Evolutionary conservation across 75 land plant genomes (phyloP).

Genomic region (Cupressus sempervirens): DNA sequence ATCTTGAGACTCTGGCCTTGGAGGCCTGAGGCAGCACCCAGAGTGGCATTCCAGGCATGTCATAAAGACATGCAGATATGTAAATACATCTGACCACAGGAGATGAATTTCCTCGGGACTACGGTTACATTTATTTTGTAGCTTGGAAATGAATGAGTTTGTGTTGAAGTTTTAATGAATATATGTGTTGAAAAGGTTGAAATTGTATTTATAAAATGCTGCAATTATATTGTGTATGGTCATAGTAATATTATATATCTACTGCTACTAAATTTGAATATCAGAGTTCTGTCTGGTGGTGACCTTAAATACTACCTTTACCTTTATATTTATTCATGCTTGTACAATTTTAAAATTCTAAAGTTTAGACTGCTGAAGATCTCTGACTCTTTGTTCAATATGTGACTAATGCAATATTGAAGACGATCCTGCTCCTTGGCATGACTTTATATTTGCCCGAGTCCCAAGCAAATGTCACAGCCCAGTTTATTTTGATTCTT

Average conservation of each 20-base stretch:
- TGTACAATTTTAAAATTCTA: neutral
- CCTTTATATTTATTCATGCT: neutral
- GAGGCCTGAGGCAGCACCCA: too few relatives aligned
- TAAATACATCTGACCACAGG: neutral
- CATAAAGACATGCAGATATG: neutral
- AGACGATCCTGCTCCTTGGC: neutral
- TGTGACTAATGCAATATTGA: neutral
- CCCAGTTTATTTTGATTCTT: neutral
- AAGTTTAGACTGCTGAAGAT: neutral
- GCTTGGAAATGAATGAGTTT: neutral
- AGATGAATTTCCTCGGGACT: neutral
- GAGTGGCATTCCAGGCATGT: too few relatives aligned
- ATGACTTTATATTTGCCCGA: neutral
- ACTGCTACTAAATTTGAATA: neutral
- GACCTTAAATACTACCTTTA: neutral
- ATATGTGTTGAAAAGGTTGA: neutral
- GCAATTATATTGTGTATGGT: neutral
- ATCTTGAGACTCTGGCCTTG: too few relatives aligned
- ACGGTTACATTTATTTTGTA: neutral
- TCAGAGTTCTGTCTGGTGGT: neutral
- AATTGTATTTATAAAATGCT: neutral
- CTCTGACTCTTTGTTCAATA: neutral
- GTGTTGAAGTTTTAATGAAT: neutral
- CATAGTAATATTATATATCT: neutral
- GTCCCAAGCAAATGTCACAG: neutral